Base-by-base conservation (phyloP, 306 rosid species). In the Trifolium dubium region DNA sequence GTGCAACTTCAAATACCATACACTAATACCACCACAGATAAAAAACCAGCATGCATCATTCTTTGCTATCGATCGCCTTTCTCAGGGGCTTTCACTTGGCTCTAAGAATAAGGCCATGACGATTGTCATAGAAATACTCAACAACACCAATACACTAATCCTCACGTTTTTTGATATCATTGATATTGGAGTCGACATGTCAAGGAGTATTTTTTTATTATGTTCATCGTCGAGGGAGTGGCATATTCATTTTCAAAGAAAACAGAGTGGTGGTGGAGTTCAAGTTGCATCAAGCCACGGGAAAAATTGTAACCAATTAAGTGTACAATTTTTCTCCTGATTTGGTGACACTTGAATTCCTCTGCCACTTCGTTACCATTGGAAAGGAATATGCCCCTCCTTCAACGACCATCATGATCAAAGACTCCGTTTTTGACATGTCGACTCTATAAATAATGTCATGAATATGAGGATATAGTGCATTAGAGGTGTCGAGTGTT, bases 61-160 rank as follows among this genome's bases (percentile, higher is more conserved):
- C 8, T 0, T 1, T 0, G 15, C 1, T 0, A 4, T 7, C 3
- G 5, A 2, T 1, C 72, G 39, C 79, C 2, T 87, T 87, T 6
- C 84, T 34, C 5, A 88, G 0, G 94, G 94, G 6, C 79, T 89
- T 60, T 89, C 91, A 0, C 80, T 83, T 0, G 91, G 89, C 1
- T 89, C 93, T 2, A 89, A 85, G 77, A 89, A 89, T 81, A 89
- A 89, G 80, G 88, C 89, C 0, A 86, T 85, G 80, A 71, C 81
- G 0, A 86, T 88, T 1, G 67, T 85, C 72, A 65, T 83, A 6
- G 77, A 87, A 17, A 80, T 84, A n/a, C 53, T 83, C 0, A 88
- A 85, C 50, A 87, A 80, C 34, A 79, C 11, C 2, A 79, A 69
- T 29, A 82, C 86, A 0, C 85, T 87, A 1, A 76, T 19, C 77